Conservation (phyloP, 768 basidiomycete species). For the Russula olivacea region DNA sequence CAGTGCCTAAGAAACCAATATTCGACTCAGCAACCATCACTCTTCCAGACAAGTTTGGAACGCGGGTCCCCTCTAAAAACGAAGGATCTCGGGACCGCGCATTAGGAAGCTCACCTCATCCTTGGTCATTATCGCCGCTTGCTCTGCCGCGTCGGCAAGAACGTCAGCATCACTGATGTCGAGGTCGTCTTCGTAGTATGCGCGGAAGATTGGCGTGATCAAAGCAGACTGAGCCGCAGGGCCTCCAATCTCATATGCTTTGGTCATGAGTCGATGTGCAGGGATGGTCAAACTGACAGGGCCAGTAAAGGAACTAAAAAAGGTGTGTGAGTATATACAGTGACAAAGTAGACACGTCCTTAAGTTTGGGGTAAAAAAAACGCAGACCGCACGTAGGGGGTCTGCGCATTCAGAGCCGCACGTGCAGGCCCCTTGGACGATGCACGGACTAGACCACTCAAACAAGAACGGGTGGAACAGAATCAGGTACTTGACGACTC, state of each 20-base stretch:
- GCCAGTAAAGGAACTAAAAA: slow-evolving; percentile 50
- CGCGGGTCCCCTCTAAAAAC: background rate
- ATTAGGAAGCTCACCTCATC: slow-evolving; percentile 43
- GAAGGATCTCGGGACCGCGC: slow-evolving; percentile 9
- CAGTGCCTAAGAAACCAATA: slow-evolving; percentile 41
- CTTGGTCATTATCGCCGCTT: slow-evolving; percentile 50
- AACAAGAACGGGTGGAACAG: background rate
- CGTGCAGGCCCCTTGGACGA: background rate
- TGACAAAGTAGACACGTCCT: background rate
- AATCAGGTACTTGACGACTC: slow-evolving; percentile 27
- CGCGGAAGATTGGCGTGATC: slow-evolving; percentile 56
- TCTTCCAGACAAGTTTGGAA: background rate
- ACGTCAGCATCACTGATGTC: slow-evolving; percentile 57
- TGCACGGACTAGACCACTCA: background rate
- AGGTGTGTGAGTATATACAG: background rate
- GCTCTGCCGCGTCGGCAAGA: slow-evolving; percentile 54
- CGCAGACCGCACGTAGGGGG: background rate
- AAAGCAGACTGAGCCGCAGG: slow-evolving; percentile 52
- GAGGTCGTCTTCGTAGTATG: slow-evolving; percentile 56
- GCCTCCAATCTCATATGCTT: slow-evolving; percentile 60
- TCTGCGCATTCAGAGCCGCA: background rate
- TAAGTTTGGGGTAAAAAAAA: background rate
- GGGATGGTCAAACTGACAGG: slow-evolving; percentile 58
- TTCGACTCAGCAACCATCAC: slow-evolving; percentile 5
- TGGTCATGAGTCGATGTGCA: slow-evolving; percentile 66